Conservation (phyloP, 495 filamentous ascomycete species). For the Penicillium bialowiezense region DNA sequence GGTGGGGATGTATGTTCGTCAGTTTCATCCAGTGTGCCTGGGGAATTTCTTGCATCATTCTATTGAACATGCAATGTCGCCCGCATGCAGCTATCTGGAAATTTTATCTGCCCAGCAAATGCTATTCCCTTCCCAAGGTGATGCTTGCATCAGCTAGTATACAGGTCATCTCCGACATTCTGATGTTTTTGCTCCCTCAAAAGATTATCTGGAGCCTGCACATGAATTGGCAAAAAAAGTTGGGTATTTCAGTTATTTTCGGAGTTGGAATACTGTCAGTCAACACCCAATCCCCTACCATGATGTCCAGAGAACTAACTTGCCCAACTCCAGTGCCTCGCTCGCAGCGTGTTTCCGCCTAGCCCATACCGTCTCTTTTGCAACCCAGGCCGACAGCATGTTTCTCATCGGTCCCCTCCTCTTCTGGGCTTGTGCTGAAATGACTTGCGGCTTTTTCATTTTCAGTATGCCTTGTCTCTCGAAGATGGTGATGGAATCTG, state of each 20-base stretch:
- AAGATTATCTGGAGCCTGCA: slow-evolving; percentile 36
- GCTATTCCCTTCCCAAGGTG: slow-evolving; percentile 17
- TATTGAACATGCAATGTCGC: slow-evolving; percentile 18
- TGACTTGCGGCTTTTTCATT: slow-evolving; percentile 27
- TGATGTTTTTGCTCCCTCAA: slow-evolving; percentile 37
- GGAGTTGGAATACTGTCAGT: slow-evolving; percentile 38
- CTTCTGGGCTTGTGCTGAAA: slow-evolving; percentile 25
- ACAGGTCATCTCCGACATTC: slow-evolving; percentile 37
- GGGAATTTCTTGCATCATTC: slow-evolving; percentile 14
- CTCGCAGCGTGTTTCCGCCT: slow-evolving; percentile 17
- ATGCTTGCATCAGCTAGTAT: slow-evolving; percentile 30
- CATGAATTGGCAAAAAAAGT: slow-evolving; percentile 34
- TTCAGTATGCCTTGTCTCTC: slow-evolving; percentile 23
- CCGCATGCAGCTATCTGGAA: slow-evolving; percentile 21
- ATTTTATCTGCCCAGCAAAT: slow-evolving; percentile 20
- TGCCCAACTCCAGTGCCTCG: slow-evolving; percentile 6
- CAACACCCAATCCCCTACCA: background rate
- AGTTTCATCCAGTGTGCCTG: slow-evolving; percentile 17
- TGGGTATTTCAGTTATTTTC: slow-evolving; percentile 43
- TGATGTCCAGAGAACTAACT: background rate
- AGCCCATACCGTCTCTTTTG: slow-evolving; percentile 13
- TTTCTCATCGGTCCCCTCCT: slow-evolving; percentile 18
- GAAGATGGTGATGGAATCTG: slow-evolving; percentile 19
- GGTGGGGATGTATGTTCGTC: slow-evolving; percentile 17
- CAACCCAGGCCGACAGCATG: slow-evolving; percentile 14